These are phyloP conservation scores for Achaetomium macrosporum DNA, from an alignment of 2,329 filamentous ascomycete genomes.

Conservation along the genomic window DNA sequence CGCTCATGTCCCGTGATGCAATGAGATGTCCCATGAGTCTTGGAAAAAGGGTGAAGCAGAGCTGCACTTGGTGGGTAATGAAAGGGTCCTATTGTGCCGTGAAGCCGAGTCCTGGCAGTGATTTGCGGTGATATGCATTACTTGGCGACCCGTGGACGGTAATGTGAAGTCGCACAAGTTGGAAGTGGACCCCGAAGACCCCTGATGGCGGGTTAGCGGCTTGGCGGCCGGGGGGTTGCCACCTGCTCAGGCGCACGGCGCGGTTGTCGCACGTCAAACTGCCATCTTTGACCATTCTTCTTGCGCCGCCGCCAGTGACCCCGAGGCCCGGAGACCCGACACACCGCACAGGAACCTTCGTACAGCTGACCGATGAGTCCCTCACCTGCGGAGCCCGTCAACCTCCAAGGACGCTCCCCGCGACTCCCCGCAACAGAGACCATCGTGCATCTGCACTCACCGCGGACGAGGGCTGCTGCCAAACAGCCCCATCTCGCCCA, in stretches of 20 bases:
- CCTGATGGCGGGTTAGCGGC: slow-evolving; percentile 7
- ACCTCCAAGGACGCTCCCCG: neutral
- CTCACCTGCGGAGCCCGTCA: slow-evolving; percentile 17
- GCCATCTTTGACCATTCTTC: slow-evolving; percentile 9
- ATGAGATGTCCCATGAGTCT: neutral
- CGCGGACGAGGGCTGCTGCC: slow-evolving; percentile 66
- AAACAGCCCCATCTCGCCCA: slow-evolving; percentile 72
- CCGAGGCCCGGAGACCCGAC: neutral
- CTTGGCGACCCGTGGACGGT: slow-evolving; percentile 12
- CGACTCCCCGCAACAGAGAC: neutral
- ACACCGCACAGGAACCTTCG: neutral
- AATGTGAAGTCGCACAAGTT: slow-evolving; percentile 6
- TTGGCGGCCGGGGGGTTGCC: slow-evolving; percentile 13
- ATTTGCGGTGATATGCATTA: slow-evolving; percentile 20
- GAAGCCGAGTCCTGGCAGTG: slow-evolving; percentile 18
- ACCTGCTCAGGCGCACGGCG: neutral
- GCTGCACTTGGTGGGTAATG: neutral
- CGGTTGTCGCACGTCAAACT: slow-evolving; percentile 6
- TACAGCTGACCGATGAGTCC: slow-evolving; percentile 18
- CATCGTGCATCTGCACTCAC: slow-evolving; percentile 18
- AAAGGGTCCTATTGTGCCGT: slow-evolving; percentile 10
- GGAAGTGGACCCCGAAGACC: slow-evolving; percentile 7
- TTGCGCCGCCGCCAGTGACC: slow-evolving; percentile 9
- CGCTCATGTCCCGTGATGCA: neutral
- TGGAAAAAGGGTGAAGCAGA: slow-evolving; percentile 1